Conservation (phyloP, 495 filamentous ascomycete species). For the Hyaloscypha hepaticicola region DNA sequence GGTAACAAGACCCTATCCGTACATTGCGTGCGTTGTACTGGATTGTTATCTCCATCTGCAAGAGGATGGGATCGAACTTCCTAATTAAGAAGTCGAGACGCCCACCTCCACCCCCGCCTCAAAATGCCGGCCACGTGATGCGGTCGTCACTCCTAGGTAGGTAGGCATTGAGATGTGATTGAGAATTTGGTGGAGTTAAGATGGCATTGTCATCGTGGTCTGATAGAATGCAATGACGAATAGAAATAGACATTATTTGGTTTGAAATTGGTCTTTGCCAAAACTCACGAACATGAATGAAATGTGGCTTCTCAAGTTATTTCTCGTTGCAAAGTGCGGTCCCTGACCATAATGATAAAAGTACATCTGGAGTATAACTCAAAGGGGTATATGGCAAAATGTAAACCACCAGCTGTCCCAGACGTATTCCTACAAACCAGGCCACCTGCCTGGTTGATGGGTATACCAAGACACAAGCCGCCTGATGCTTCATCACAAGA, state of each 20-base stretch:
- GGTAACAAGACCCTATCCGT: constrained; percentile 27
- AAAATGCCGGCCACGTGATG: not conserved
- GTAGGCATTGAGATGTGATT: not conserved
- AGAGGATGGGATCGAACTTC: constrained; percentile 16
- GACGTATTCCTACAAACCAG: constrained; percentile 22
- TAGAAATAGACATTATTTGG: too few relatives aligned
- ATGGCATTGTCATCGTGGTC: too few relatives aligned
- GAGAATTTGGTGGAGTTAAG: too few relatives aligned
- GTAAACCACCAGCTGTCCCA: constrained; percentile 14
- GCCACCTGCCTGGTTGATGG: constrained; percentile 19
- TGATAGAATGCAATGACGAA: too few relatives aligned
- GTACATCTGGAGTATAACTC: constrained; percentile 3
- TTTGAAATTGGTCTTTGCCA: too few relatives aligned
- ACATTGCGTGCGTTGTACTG: constrained; percentile 1
- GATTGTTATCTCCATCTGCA: constrained; percentile 5
- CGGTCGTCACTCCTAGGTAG: not conserved
- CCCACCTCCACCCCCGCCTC: not conserved
- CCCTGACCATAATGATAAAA: not conserved
- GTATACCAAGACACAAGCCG: constrained; percentile 18
- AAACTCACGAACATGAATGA: too few relatives aligned
- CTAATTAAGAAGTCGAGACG: constrained; percentile 4
- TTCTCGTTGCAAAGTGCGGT: not conserved
- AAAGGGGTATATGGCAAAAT: constrained; percentile 25
- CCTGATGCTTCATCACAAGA: constrained; percentile 17
- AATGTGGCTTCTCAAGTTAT: not conserved